Evolutionary conservation across 2,329 filamentous ascomycete genomes (phyloP).

Genomic region (Trichoderma sp.): DNA sequence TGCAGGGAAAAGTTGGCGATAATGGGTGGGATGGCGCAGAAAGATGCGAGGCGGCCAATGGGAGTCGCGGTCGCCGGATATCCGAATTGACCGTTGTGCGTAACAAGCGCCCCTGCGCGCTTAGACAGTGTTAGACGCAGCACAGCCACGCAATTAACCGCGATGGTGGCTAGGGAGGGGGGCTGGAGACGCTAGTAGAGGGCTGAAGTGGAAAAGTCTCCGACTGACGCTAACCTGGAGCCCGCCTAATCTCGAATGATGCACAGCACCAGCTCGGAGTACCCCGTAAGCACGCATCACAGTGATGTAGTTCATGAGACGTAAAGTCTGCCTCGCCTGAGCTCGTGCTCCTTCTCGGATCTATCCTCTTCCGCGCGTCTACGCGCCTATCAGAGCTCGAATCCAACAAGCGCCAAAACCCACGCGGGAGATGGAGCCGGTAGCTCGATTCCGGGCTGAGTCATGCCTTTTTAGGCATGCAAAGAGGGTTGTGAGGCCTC

Average conservation of each 20-base stretch:
- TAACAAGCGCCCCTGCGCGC: not conserved
- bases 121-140: not conserved
- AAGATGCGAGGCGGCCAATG: not conserved
- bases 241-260: not conserved
- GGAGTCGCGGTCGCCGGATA: not conserved
- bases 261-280: not conserved
- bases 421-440: not conserved
- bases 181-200: not conserved
- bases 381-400: not conserved
- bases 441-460: not conserved
- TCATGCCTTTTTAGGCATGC: not conserved
- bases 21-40: not conserved
- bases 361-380: slow-evolving; percentile 10
- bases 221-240: not conserved
- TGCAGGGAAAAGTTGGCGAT: not conserved
- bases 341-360: not conserved
- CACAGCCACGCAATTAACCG: slow-evolving; percentile 3
- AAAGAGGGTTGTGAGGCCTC: not conserved
- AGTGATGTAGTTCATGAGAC: not conserved
- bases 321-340: not conserved
- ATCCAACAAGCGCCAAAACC: not conserved
- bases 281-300: not conserved
- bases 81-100: not conserved
- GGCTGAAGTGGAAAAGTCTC: not conserved
- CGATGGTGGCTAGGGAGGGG: not conserved